Base-by-base conservation (phyloP, 257 asterid species). In the Nyctanthes arbortristis region DNA sequence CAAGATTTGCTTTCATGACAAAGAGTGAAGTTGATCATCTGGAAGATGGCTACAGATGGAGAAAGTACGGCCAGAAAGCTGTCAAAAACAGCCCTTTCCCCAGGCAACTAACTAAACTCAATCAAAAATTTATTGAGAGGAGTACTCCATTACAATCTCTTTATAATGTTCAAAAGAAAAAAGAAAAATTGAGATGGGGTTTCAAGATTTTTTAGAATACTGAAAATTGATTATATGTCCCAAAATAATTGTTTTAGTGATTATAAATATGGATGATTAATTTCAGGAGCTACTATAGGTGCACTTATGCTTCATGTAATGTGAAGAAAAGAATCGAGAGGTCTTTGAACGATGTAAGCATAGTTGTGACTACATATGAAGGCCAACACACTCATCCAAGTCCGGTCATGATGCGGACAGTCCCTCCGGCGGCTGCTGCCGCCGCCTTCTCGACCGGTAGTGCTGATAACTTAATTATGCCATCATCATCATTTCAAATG, bases 11-110 rank as follows among this genome's bases (percentile, higher is more conserved):
- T 22, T 90, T 90, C 88, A 90, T 87, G 96, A 90, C 96, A 33
- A 88, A 85, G 79, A 90, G 96, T 58, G 91, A 89, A 66, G 85
- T 87, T 37, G 96, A 89, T 82, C 92, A 87, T 66, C 77, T 89
- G 18, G 95, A 87, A 74, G 96, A 89, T 69, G 96, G 96, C 10
- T 89, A 85, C 68, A 83, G 95, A 82, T 89, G 96, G 96, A 83
- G 96, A 73, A 90, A 90, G 71, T 90, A 90, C 72, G 96, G 96
- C 54, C 96, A 90, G 75, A 90, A 90, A 63, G 95, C 96, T 78
- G 96, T 90, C 32, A 90, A 90, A 78, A 90, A 90, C 70, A 90
- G 96, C 84, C 87, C 95, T 30, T 90, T 78, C 66, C 95, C 96
- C 1, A 87, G 96, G 96, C 85, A 60, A n/a, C n/a, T n/a, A 25